phyloP scores from a whole-genome alignment of 202 grass and related monocot genomes.

The Setaria italica region DNA sequence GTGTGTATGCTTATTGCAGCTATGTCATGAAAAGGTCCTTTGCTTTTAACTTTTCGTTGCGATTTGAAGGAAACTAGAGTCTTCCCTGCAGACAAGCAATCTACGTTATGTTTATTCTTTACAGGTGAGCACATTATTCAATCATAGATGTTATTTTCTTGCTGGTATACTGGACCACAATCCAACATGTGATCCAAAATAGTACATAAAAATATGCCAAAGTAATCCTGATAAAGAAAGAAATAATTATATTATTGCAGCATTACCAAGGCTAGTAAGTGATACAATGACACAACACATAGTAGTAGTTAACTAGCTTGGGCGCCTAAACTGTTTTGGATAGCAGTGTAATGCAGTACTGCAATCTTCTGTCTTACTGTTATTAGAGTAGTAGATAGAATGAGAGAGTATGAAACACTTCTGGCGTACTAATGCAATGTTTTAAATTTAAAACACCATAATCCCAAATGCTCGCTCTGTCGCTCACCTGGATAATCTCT shows the following conservation, averaged over 20 bases:
- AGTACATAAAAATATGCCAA: background rate
- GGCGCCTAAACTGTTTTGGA: too few species aligned
- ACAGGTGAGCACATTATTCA: background rate
- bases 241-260: too few species aligned
- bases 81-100: background rate
- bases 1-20: background rate
- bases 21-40: constrained; percentile 9
- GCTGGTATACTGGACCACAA: background rate
- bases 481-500: constrained; percentile 67
- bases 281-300: background rate
- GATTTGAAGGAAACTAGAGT: background rate
- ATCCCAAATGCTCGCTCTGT: background rate
- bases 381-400: background rate
- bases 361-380: background rate
- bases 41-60: background rate
- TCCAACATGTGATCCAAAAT: background rate
- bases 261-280: too few species aligned
- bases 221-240: background rate
- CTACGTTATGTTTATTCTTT: background rate
- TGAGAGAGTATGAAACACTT: background rate
- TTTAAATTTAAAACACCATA: background rate
- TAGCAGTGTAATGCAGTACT: too few species aligned
- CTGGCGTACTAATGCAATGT: background rate
- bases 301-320: background rate
- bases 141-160: background rate